Evolutionary conservation across 192 early-diverging fungal species (phyloP).

Genomic region (Backusella sp.): DNA sequence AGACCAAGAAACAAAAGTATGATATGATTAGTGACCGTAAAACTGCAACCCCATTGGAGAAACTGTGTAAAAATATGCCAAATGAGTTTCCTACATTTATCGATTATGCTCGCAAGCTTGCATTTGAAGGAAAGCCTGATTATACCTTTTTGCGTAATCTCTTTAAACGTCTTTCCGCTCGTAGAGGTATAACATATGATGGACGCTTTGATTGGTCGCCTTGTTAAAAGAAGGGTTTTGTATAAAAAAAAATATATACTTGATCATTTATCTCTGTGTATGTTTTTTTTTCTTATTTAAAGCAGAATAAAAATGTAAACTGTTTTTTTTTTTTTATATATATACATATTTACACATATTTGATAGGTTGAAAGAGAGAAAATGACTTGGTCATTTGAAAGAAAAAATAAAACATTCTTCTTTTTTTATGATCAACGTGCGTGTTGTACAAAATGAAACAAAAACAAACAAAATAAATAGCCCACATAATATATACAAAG

Average conservation of each 20-base stretch:
- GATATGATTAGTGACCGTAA: conserved; percentile 95
- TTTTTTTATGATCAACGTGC: too few relatives aligned
- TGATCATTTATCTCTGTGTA: neutral
- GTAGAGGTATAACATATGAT: conserved; percentile 81
- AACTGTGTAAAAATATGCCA: conserved; percentile 80
- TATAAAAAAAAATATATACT: neutral
- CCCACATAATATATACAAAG: too few relatives aligned
- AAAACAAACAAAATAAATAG: too few relatives aligned
- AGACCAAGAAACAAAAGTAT: conserved; percentile 93
- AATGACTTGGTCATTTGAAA: too few relatives aligned
- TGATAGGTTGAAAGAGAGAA: too few relatives aligned
- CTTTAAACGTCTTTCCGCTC: conserved; percentile 82
- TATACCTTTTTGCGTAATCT: conserved; percentile 86
- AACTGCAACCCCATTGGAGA: conserved; percentile 81
- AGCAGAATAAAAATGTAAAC: too few relatives aligned
- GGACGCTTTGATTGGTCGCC: conserved; percentile 88
- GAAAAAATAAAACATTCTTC: too few relatives aligned
- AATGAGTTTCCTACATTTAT: conserved; percentile 86
- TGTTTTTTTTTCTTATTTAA: too few relatives aligned
- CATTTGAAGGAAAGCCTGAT: conserved; percentile 92
- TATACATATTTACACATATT: too few relatives aligned
- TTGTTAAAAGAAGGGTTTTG: neutral
- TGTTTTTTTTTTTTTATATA: too few relatives aligned
- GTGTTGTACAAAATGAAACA: too few relatives aligned
- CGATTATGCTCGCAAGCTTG: conserved; percentile 80